phyloP scores from a whole-genome alignment of 163 green algal genomes.

The Trebouxiophyceae sp. region DNA sequence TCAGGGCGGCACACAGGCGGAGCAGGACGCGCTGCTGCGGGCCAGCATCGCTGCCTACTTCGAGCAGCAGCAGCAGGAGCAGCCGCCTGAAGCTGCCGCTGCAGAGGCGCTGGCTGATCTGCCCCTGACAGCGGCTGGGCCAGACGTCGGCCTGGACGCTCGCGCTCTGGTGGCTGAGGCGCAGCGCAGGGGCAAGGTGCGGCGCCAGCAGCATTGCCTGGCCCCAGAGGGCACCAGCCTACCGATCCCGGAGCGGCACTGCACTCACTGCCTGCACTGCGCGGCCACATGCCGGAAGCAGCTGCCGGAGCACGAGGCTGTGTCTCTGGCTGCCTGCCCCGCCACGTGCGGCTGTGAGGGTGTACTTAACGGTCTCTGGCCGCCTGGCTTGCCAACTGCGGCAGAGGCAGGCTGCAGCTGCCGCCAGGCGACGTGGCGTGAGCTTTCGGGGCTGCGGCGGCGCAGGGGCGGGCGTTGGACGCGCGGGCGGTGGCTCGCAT shows the following conservation, averaged over 20 bases:
- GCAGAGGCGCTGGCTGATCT: constrained; percentile 10
- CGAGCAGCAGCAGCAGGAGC: constrained; percentile 3
- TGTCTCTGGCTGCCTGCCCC: too few species aligned
- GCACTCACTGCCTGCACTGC: too few species aligned
- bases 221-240: too few species aligned
- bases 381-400: neutral
- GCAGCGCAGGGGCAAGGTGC: neutral
- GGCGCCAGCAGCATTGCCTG: neutral
- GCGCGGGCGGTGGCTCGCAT: constrained; percentile 48
- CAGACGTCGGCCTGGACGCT: neutral
- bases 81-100: too few species aligned
- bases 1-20: neutral
- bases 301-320: too few species aligned
- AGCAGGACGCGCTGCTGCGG: constrained; percentile 24
- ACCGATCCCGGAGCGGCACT: too few species aligned
- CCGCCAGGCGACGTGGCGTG: neutral
- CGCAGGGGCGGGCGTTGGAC: constrained; percentile 10
- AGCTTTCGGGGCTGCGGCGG: neutral
- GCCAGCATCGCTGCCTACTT: constrained; percentile 35
- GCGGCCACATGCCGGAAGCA: too few species aligned
- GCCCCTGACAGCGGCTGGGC: constrained; percentile 12
- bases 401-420: neutral
- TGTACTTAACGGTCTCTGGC: neutral
- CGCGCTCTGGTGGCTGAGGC: neutral
- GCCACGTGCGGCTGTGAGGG: neutral